These are phyloP conservation scores for Tephrocybe rancida DNA, from an alignment of 768 basidiomycete species.

Conservation along the genomic window DNA sequence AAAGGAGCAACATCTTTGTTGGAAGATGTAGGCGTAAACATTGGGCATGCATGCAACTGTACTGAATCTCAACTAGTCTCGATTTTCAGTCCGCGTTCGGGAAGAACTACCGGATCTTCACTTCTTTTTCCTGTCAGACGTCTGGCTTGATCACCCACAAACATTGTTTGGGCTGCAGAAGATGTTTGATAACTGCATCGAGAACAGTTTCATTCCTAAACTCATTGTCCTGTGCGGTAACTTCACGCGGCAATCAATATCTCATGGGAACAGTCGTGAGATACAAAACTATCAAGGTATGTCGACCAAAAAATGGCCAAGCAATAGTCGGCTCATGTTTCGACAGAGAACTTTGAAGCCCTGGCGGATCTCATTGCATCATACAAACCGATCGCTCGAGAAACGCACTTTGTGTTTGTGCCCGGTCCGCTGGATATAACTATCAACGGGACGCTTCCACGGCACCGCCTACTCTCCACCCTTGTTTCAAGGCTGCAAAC, in stretches of 20 bases:
- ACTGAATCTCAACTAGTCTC: conserved; percentile 42
- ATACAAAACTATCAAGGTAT: conserved; percentile 88
- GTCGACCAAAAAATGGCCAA: not conserved
- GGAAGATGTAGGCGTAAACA: conserved; percentile 72
- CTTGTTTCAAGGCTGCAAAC: conserved; percentile 70
- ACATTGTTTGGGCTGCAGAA: conserved; percentile 79
- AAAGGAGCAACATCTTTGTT: conserved; percentile 86
- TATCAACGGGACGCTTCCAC: conserved; percentile 78
- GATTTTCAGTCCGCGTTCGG: conserved; percentile 61
- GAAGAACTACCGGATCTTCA: conserved; percentile 76
- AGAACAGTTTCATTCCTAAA: conserved; percentile 84
- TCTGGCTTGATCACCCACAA: conserved; percentile 90
- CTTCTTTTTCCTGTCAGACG: conserved; percentile 94
- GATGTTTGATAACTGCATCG: conserved; percentile 89
- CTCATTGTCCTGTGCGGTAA: conserved; percentile 94
- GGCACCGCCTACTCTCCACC: conserved; percentile 75
- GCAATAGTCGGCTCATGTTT: not conserved
- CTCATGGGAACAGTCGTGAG: conserved; percentile 76
- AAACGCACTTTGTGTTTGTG: conserved; percentile 90
- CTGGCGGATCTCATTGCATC: conserved; percentile 83
- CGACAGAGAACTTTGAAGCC: conserved; percentile 80
- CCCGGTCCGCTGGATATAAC: conserved; percentile 94
- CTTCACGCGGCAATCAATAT: conserved; percentile 84
- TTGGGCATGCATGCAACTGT: no score
- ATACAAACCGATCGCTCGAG: conserved; percentile 75